These are phyloP conservation scores for Balamuthia mandrillaris DNA, from an alignment of 208 protist species.

Conservation along the genomic window DNA sequence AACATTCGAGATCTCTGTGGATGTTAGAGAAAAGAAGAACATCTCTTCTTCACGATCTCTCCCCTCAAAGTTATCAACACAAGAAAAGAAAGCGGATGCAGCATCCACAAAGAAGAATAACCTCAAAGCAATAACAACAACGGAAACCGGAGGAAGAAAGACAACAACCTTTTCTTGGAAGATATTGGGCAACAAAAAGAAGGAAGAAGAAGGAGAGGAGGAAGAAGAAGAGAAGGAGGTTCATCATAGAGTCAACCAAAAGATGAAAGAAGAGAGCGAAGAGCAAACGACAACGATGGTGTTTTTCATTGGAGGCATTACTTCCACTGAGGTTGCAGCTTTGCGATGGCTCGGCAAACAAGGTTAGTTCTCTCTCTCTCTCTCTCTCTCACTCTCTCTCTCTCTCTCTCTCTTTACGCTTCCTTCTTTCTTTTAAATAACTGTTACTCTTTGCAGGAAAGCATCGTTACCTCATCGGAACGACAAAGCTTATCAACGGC, in stretches of 20 bases:
- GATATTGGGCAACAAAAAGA: not conserved
- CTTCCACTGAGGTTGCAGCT: conserved; percentile 82
- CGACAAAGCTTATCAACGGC: conserved; percentile 69
- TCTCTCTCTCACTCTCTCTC: not conserved
- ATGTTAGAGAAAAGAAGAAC: no score
- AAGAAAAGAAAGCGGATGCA: no score
- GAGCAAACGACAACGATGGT: conserved; percentile 69
- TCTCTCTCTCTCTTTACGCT: not conserved
- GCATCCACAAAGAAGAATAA: no score
- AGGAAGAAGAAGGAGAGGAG: not conserved
- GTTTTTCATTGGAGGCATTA: conserved; percentile 88
- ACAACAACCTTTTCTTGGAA: no score
- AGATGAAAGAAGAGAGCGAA: not conserved
- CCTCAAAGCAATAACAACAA: no score
- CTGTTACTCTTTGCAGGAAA: not conserved
- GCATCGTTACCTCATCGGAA: conserved; percentile 48
- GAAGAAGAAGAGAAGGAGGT: no score
- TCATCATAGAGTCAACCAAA: no score
- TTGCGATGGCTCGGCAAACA: conserved; percentile 77
- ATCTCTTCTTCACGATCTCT: no score
- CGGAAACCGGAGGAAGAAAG: no score
- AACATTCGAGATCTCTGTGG: no score
- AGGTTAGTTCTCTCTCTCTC: not conserved
- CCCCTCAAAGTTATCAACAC: no score
- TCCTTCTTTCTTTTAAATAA: not conserved